Conservation (phyloP, 164 flowering plant genomes). For the Vitis labrusca region DNA sequence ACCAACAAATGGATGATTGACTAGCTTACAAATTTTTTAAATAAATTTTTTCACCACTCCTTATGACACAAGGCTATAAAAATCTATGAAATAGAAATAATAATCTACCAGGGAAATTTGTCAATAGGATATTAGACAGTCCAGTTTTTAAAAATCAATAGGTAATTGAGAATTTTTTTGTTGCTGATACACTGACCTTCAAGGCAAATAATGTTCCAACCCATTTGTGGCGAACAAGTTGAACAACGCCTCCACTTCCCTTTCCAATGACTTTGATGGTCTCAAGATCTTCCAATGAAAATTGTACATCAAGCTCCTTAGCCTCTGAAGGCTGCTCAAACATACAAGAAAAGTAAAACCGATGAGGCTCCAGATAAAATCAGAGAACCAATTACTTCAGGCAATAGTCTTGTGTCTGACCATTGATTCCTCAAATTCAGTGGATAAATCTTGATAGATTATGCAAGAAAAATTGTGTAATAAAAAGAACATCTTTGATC, state of each 20-base stretch:
- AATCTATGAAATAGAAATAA: too few species aligned
- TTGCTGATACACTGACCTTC: conserved; percentile 44
- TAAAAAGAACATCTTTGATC: too few species aligned
- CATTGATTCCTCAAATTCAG: too few species aligned
- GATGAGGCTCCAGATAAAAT: background rate
- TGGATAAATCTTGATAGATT: background rate
- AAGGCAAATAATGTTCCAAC: conserved; percentile 73
- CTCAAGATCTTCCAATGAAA: conserved; percentile 90
- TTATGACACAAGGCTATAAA: too few species aligned
- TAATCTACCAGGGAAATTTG: too few species aligned
- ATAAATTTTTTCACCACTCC: too few species aligned
- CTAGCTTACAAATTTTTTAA: too few species aligned
- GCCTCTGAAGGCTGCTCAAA: conserved; percentile 59
- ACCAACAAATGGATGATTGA: too few species aligned
- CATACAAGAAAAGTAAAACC: conserved; percentile 10
- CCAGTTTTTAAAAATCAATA: background rate
- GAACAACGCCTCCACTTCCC: conserved; percentile 98
- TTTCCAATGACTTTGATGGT: conserved; percentile 95
- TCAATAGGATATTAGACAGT: too few species aligned
- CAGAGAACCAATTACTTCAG: background rate
- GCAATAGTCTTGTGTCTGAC: too few species aligned
- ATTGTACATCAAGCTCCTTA: conserved; percentile 71
- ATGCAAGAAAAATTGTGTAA: background rate
- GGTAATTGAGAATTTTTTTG: background rate
- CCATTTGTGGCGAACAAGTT: conserved; percentile 98